Evolutionary conservation across 75 land plant species (phyloP), one percentile per base, ranked within the genome.

Genomic region (Selaginella tamariscina): DNA sequence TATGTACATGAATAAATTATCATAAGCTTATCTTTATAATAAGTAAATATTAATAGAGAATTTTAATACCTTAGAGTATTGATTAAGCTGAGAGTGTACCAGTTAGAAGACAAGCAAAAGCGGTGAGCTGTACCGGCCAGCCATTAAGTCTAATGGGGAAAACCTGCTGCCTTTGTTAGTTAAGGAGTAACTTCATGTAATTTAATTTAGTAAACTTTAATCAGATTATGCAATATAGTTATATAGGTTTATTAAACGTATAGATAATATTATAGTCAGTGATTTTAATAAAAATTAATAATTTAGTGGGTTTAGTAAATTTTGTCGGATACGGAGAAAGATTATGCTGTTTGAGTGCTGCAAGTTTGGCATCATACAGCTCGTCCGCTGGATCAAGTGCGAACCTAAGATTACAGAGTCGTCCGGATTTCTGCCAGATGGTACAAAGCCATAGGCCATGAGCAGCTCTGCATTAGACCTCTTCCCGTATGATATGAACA

Each of bases 381-480:
- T 74, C 75, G 54, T 91, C 96, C 56, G 76, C 73, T 63, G 73
- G 78, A 23, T 73, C 75, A 27, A 91, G 73, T 29, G 78, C 80
- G 49, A 91, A 32, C 27, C 69, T 29, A 55, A 91, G 65, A 83
- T 87, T 69, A 83, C 86, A 24, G 81, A 81, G 70, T 89, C 87
- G 74, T 73, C 74, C 33, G 84, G 81, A 63, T 87, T 39, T 39
- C 15, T 78, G 56, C 84, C 86, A 31, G 63, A 71, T 18, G 96
- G 88, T 66, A 91, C 84, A 82, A 91, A 91, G 54, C 96, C 96
- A 85, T 87, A 91, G 39, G 96, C 83, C 8, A 91, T 78, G 63
- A 91, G 72, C 24, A 91, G 80, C 71, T 91, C 96, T 23, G 84
- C 91, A 71, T 83, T 91, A 13, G 96, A 87, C 70, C 88, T 81